Conservation (phyloP, 208 protist species). For the Trichomonas gallinae region DNA sequence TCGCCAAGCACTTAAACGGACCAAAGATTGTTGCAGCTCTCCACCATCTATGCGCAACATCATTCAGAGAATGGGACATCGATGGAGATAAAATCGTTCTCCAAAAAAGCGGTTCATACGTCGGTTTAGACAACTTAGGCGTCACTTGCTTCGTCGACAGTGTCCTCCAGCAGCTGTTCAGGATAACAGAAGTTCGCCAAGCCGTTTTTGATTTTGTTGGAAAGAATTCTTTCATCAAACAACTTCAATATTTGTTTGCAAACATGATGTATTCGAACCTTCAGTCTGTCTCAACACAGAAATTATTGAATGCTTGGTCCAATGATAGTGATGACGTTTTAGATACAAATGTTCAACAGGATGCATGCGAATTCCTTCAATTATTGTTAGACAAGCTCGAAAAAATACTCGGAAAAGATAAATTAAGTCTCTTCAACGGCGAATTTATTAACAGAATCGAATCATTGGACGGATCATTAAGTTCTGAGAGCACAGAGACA, state of each 20-base stretch:
- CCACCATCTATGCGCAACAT: background rate
- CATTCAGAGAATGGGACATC: background rate
- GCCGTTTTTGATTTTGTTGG: background rate
- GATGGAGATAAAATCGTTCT: background rate
- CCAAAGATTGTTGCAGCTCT: background rate
- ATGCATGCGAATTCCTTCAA: background rate
- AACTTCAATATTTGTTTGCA: background rate
- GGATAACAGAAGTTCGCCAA: background rate
- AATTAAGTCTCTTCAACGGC: background rate
- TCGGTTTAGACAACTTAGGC: background rate
- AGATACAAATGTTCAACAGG: background rate
- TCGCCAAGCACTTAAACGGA: background rate
- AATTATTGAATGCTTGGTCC: background rate
- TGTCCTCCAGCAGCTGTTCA: background rate
- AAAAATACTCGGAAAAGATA: background rate
- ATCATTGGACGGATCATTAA: background rate
- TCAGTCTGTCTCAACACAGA: background rate
- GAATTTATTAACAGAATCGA: background rate
- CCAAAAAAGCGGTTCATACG: background rate
- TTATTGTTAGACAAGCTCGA: background rate
- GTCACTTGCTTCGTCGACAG: background rate
- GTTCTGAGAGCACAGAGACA: background rate
- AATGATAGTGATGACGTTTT: background rate
- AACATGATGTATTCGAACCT: background rate
- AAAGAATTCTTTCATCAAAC: background rate